Evolutionary conservation across 2,329 filamentous ascomycete species (phyloP).

Genomic region (Zopfia rhizophila): DNA sequence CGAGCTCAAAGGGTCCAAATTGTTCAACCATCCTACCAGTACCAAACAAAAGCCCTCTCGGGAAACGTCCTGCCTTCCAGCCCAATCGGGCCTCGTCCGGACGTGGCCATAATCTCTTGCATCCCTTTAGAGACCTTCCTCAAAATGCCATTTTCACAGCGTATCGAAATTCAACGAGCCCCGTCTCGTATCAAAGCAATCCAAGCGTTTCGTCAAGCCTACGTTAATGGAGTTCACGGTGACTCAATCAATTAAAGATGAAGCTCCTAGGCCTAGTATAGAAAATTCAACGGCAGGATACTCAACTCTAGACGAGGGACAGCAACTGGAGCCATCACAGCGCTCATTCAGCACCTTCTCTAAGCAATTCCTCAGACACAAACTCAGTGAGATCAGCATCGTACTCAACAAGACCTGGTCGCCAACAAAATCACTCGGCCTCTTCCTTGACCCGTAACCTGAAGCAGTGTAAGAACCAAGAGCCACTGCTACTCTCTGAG

Average conservation of each 20-base stretch:
- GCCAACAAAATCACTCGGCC: constrained; percentile 21
- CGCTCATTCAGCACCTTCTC: neutral
- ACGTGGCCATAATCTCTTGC: constrained; percentile 28
- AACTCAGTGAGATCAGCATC: constrained; percentile 8
- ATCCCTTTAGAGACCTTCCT: constrained; percentile 24
- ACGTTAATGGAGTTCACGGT: constrained; percentile 36
- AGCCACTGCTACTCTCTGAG: constrained; percentile 21
- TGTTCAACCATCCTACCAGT: constrained; percentile 11
- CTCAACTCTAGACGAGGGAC: no score
- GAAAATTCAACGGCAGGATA: no score
- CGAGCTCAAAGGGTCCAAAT: neutral
- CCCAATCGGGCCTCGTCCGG: constrained; percentile 5
- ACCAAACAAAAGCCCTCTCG: constrained; percentile 31
- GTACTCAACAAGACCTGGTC: constrained; percentile 23
- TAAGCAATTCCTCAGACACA: neutral
- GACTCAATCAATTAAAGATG: neutral
- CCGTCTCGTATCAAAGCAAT: constrained; percentile 19
- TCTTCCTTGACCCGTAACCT: constrained; percentile 32
- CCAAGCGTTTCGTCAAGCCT: constrained; percentile 34
- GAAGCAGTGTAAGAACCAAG: constrained; percentile 18
- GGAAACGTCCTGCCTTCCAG: constrained; percentile 22
- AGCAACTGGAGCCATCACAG: no score
- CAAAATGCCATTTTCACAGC: constrained; percentile 23
- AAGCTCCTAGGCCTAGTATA: no score
- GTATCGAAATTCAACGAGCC: constrained; percentile 24